Evolutionary conservation across 768 basidiomycete species (phyloP).

Genomic region (Termitomyces sp.): DNA sequence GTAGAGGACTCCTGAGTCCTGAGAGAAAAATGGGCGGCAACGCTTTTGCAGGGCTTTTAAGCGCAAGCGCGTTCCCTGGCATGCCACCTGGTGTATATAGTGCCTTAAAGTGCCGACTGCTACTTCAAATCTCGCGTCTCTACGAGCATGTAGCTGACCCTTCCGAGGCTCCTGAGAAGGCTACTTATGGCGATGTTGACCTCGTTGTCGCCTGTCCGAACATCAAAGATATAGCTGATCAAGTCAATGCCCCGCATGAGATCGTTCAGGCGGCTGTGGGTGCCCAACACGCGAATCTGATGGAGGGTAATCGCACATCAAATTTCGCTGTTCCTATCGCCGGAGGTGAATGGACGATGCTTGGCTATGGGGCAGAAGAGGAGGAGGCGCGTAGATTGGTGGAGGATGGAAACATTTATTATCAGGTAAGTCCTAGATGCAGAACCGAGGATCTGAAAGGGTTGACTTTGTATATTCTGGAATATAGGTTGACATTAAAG

Average conservation of each 20-base stretch:
- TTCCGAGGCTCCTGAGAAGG: conserved; percentile 61
- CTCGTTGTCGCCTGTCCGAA: conserved; percentile 54
- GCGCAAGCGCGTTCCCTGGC: conserved; percentile 51
- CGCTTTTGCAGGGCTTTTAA: conserved; percentile 35
- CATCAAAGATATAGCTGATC: conserved; percentile 6
- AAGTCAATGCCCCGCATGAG: conserved; percentile 20
- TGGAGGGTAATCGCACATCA: conserved; percentile 40
- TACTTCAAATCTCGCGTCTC: conserved; percentile 36
- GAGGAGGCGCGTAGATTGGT: conserved; percentile 18
- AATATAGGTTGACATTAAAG: conserved; percentile 60
- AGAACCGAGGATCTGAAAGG: background rate
- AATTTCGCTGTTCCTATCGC: conserved; percentile 57
- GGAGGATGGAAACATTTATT: conserved; percentile 32
- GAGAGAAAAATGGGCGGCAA: too few species aligned
- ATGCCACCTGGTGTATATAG: conserved; percentile 54
- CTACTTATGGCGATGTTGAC: conserved; percentile 68
- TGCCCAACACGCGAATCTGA: conserved; percentile 1
- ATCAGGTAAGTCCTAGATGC: conserved; percentile 29
- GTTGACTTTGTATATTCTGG: background rate
- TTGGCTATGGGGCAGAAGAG: conserved; percentile 28
- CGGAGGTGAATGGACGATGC: conserved; percentile 32
- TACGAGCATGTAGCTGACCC: conserved; percentile 55
- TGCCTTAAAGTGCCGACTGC: conserved; percentile 43
- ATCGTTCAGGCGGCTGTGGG: background rate
- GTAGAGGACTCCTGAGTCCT: too few species aligned